Evolutionary conservation across 768 basidiomycete species (phyloP), one percentile per base, ranked within the genome.

Genomic region (Mrakia blollopis): DNA sequence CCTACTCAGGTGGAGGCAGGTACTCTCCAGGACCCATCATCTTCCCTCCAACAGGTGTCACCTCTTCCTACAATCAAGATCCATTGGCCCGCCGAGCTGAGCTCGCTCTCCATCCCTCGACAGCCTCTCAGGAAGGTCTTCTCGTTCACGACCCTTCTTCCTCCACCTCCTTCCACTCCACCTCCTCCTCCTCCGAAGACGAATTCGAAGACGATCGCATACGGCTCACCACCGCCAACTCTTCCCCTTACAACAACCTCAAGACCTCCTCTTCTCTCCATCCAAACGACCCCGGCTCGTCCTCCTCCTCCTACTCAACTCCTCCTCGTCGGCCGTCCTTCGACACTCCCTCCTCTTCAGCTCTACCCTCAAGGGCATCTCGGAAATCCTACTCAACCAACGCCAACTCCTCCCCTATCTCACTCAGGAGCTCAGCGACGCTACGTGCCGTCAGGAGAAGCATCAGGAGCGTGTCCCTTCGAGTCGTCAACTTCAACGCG

Each of bases 401-500:
- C 28, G 35, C 30, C 28, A 32, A 32, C 30, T 28, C 70, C 37
- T 54, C 72, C 7, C 57, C 72, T 28, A 60, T 73, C 23, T n/a
- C 57, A 4, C 32, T 52, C 21, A 32, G 37, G 30, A 61, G 72
- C 35, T 60, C 72, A 14, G 52, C 72, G 13, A 52, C 72, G 0
- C 57, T 73, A 7, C 72, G 54, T 7, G 72, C 72, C 9, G 47
- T 73, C 47, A 16, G 72, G 54, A 57, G 37, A 57, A 73, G 57
- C 54, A 60, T 73, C 54, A 28, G 81, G 18, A 86, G 90, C 30
- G 89, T 89, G 69, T 92, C 91, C 14, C 81, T 90, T 77, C 89
- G 93, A 23, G 92, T 94, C n/a, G 92, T 92, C 62, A 93, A 92
- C 81, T 83, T 94, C 74, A 88, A 88, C 11, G 88, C 88, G 2